Evolutionary conservation across 2,329 filamentous ascomycete species (phyloP), one percentile per base, ranked within the genome.

Genomic region (Pseudogymnoascus sp.): DNA sequence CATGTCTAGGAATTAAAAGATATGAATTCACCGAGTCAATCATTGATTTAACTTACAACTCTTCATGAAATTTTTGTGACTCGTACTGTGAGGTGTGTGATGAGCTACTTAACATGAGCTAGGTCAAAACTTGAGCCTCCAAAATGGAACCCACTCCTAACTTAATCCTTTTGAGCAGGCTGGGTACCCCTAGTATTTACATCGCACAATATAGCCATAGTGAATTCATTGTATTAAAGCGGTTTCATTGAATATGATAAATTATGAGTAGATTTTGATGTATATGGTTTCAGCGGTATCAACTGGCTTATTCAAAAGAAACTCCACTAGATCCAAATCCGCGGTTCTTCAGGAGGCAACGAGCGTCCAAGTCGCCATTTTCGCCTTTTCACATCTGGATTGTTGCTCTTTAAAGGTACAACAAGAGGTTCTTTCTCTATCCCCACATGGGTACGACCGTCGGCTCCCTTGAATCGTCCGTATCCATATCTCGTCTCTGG

Each of bases 341-440:
- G 33, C 2, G 65, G 62, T 35, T 70, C 60, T 2, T 65, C 60
- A 16, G 65, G 63, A 0, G 47, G 18, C n/a, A 59, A 60, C 10
- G 25, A 33, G 7, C 60, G 33, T 8, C 23, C 42, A 16, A 47
- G 21, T 6, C 31, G 40, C 61, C 63, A 65, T 14, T 25, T 64
- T 11, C 64, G 60, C 16, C 37, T 64, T 25, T 56, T 67, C 3
- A 50, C 65, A 1, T 62, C 66, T 0, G 69, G 69, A 62, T 70
- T 70, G 16, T 40, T 25, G 38, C 63, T 66, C 50, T 70, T 53
- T 4, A 73, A 38, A 0, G 69, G 69, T 2, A 75, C 73, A 0
- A 82, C 76, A 61, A 77, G 77, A 0, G 78, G 77, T 23, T 78
- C 74, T 23, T 75, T 69, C 35, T 86, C 83, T 47, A 85, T 79